Base-by-base conservation (phyloP, 805 yeast genomes). In the Wickerhamiella azyma region DNA sequence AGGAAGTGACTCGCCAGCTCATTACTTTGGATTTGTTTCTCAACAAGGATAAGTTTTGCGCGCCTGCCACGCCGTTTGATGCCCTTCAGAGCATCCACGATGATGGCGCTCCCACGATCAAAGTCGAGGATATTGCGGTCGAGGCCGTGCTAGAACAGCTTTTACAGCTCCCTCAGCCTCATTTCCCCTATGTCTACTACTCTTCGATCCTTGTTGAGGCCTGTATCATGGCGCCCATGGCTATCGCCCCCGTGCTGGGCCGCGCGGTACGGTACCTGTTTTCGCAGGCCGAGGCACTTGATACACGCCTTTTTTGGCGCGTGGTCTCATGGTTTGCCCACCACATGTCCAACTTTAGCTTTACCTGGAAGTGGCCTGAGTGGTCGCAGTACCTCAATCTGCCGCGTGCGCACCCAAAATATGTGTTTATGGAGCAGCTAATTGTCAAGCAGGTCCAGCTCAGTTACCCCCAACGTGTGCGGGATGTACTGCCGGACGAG, bases 301-400 rank as follows among this genome's bases (percentile, higher is more conserved):
- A 89, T 59, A 77, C 77, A 55, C 96, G 86, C 62, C 66, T 84
- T 45, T 73, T 78, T 52, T 70, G 76, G 49, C 69, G 88, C 49
- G 82, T 76, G 53, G 68, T 85, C 55, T 89, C 83, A 62, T 92
- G 97, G 97, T 79, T 94, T 68, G 72, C 94, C 1, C 79, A 84
- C 47, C 98, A 92, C 64, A 75, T 92, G 61, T 82, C 94, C 56
- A 92, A 89, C 60, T 92, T 89, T 62, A 86, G 82, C 48, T 92
- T 85, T 65, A 84, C 88, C 32, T 92, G 99, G 99, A 85, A 86
- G 59, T 92, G 98, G 98, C 77, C 75, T 52, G 97, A 88, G 62
- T 92, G 98, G 98, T 75, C 72, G 24, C 61, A 55, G 9, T 63
- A 66, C 7, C 61, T 67, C 9, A 66, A 72, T 30, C 60, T 66